Evolutionary conservation across 129 eudicot species (phyloP).

Genomic region (Helichrysum umbraculigerum): DNA sequence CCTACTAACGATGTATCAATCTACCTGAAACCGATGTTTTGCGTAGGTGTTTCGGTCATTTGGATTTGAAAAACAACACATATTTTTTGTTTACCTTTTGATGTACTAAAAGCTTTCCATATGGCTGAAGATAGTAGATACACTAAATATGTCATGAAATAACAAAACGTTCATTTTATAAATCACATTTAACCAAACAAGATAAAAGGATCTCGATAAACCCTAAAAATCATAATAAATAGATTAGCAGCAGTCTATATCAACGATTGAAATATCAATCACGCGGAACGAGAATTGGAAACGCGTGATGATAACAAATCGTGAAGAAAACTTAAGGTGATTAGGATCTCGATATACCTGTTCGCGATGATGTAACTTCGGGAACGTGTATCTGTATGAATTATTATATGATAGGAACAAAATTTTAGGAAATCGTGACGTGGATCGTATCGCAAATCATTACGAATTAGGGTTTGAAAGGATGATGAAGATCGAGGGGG

Average conservation of each 20-base stretch:
- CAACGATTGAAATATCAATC: neutral
- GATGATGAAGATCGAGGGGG: conserved; percentile 7
- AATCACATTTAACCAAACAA: neutral
- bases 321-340: neutral
- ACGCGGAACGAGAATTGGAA: neutral
- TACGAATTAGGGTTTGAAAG: neutral
- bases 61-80: too few relatives aligned
- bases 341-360: conserved; percentile 11
- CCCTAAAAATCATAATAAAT: neutral
- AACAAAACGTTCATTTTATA: too few relatives aligned
- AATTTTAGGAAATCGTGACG: neutral
- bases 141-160: too few relatives aligned
- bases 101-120: neutral
- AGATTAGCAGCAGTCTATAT: neutral
- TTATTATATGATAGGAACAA: neutral
- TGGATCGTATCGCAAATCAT: neutral
- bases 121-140: too few relatives aligned
- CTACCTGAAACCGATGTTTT: neutral
- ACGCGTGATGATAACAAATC: neutral
- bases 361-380: neutral
- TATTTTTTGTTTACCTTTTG: neutral
- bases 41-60: neutral
- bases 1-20: neutral
- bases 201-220: neutral
- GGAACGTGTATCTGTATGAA: neutral